Base-by-base conservation (phyloP, 495 filamentous ascomycete genomes). In the Penicillium maclennaniae region DNA sequence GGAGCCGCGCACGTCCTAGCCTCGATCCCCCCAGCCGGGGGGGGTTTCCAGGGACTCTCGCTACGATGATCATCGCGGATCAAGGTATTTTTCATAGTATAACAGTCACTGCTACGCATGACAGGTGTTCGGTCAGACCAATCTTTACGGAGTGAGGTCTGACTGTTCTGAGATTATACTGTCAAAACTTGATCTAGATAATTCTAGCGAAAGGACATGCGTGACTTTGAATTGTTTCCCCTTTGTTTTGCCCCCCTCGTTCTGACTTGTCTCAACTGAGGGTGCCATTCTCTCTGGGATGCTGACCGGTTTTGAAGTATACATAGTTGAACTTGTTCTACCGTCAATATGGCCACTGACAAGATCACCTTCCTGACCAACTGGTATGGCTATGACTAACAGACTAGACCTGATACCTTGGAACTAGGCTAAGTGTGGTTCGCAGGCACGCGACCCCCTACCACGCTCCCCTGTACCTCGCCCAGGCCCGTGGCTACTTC, bases 201-300 rank as follows among this genome's bases (percentile, higher is more conserved):
- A 87, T 87, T 79, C 84, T 82, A 85, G 84, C 84, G 84, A 83
- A 87, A 86, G 84, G 79, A 87, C 80, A 83, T 86, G 83, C 84
- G 72, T 74, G 69, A 72, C 73, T 70, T 45, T 82, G 80, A 75
- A 80, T 81, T 71, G 69, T 73, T 70, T 67, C 72, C 67, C 66
- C 47, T 51, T 54, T 55, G 53, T 39, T 65, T 60, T 62, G 51
- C 63, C 56, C 45, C 45, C 47, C 34, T 56, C 43, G 49, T 54
- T 55, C 37, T 43, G 34, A 10, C 47, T 47, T 15, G 20, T 41
- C 51, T 60, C 49, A 46, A 34, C 53, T 64, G 55, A 63, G 31
- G 21, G 48, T 48, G 36, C 53, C 21, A 20, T 51, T 28, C 20
- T 56, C 45, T 28, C 42, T 43, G 52, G 46, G 37, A 54, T 65